Conservation (phyloP, 176 grass and related monocot genomes). For the Typha latifolia region DNA sequence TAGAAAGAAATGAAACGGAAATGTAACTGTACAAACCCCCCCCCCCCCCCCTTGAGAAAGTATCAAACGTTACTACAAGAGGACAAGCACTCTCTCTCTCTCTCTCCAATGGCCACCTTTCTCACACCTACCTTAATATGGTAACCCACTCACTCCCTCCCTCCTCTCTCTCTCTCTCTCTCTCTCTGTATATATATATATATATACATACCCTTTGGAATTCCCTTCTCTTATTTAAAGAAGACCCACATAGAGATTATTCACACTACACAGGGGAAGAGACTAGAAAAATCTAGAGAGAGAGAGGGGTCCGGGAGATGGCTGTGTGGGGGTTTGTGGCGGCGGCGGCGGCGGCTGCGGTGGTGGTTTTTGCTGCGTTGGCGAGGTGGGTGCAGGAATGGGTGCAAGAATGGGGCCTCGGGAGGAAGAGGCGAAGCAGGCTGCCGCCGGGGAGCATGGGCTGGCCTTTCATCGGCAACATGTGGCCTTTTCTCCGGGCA, state of each 20-base stretch:
- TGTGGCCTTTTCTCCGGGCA: conserved; percentile 72
- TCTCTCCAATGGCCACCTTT: background rate
- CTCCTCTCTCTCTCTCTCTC: too few relatives aligned
- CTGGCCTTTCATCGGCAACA: conserved; percentile 74
- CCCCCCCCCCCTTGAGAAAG: background rate
- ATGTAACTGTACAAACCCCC: too few relatives aligned
- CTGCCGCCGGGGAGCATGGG: conserved; percentile 88
- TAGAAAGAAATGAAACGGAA: too few relatives aligned
- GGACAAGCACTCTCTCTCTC: background rate
- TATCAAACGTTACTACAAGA: background rate
- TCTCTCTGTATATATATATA: too few relatives aligned
- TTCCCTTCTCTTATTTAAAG: too few relatives aligned
- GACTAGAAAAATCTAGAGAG: too few relatives aligned
- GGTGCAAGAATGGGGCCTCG: conserved; percentile 31
- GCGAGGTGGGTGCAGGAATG: conserved; percentile 36
- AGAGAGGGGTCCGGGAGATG: background rate
- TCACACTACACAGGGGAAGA: too few relatives aligned
- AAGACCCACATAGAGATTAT: background rate
- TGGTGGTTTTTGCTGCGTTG: background rate
- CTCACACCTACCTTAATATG: background rate
- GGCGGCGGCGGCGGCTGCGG: background rate
- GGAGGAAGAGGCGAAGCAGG: conserved; percentile 12
- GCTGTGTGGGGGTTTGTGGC: background rate
- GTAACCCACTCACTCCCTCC: background rate
- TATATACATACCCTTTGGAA: too few relatives aligned